These are phyloP conservation scores for Zoysia matrella DNA, from an alignment of 202 grass and related monocot genomes.

Conservation along the genomic window DNA sequence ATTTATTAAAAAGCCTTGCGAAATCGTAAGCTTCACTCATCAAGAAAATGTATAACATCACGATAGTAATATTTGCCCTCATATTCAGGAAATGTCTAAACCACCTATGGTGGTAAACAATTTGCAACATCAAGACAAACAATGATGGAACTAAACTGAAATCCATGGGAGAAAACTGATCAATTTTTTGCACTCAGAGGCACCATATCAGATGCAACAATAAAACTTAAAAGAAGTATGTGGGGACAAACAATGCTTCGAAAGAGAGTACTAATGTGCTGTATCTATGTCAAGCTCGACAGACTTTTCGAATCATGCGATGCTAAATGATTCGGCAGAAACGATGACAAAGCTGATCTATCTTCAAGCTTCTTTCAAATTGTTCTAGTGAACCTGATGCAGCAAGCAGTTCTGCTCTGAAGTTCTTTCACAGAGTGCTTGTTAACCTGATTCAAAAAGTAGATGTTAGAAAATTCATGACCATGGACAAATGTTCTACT, in stretches of 20 bases:
- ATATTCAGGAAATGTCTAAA: not conserved
- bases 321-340: not conserved
- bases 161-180: not conserved
- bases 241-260: no score
- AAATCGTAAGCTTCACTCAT: no score
- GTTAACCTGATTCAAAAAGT: not conserved
- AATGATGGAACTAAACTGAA: not conserved
- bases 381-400: not conserved
- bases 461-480: not conserved
- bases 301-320: not conserved
- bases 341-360: not conserved
- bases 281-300: not conserved
- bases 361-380: not conserved
- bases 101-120: not conserved
- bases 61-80: not conserved
- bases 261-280: no score
- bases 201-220: not conserved
- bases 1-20: no score
- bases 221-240: not conserved
- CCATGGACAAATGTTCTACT: not conserved
- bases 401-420: not conserved
- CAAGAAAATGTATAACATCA: not conserved
- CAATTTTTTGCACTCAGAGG: not conserved
- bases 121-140: not conserved
- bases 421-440: not conserved